Percentiles rank a stretch among this genome's conserved stretches.
Conservation (phyloP, 805 yeast species). For the Allodekkera sacchari region DNA sequence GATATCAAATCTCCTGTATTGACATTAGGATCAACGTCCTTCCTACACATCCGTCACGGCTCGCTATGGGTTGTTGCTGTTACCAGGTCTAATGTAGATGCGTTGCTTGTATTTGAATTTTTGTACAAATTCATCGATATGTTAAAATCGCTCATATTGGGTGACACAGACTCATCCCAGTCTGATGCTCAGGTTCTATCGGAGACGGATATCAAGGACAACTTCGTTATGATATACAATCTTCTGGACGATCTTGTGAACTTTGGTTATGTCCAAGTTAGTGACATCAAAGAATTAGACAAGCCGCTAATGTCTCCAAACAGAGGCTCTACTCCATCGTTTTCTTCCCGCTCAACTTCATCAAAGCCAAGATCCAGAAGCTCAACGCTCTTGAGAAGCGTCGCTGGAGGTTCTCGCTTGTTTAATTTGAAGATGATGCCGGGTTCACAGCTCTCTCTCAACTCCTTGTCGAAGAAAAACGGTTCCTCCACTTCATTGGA, state of each 20-base stretch:
- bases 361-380: no score
- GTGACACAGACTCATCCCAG: conserved; percentile 13
- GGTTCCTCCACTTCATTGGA: no score
- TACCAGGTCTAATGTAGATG: conserved; percentile 84
- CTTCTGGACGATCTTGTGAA: conserved; percentile 69
- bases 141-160: conserved; percentile 28
- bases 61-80: conserved; percentile 79
- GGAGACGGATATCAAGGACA: conserved; percentile 49
- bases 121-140: conserved; percentile 53
- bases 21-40: conserved; percentile 89
- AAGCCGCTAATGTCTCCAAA: conserved; percentile 7
- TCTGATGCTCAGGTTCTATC: conserved; percentile 16
- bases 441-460: no score
- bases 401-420: conserved; percentile 3
- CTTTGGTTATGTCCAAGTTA: conserved; percentile 67
- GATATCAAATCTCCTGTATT: conserved; percentile 58
- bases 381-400: conserved; percentile 2
- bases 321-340: conserved; percentile 1
- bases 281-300: conserved; percentile 42
- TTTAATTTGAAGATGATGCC: background rate
- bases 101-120: conserved; percentile 71
- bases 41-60: conserved; percentile 60
- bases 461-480: no score
- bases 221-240: conserved; percentile 67
- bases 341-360: no score